Conservation (phyloP, 75 land plant genomes). For the Cryptomeria japonica region DNA sequence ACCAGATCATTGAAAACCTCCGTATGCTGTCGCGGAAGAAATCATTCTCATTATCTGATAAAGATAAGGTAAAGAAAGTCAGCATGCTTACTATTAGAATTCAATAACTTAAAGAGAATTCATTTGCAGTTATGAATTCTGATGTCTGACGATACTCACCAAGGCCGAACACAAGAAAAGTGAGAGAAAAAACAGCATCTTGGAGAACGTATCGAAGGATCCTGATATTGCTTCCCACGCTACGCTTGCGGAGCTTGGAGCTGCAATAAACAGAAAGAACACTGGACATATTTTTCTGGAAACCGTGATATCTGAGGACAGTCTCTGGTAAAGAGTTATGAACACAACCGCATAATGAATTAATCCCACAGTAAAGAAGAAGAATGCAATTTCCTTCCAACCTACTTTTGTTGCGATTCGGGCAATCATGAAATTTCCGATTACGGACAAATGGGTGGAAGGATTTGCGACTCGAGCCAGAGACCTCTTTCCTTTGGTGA, state of each 20-base stretch:
- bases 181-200: conserved; percentile 53
- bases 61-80: not conserved
- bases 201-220: conserved; percentile 50
- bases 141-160: not conserved
- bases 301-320: conserved; percentile 43
- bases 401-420: conserved; percentile 60
- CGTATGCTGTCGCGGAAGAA: too few relatives aligned
- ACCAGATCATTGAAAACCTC: too few relatives aligned
- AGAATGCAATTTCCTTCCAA: conserved; percentile 62
- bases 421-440: conserved; percentile 76
- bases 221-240: conserved; percentile 76
- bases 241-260: conserved; percentile 28
- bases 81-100: too few relatives aligned
- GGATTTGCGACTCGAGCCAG: conserved; percentile 60
- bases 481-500: conserved; percentile 48
- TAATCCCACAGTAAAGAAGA: conserved; percentile 74
- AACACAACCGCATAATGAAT: conserved; percentile 68
- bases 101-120: too few relatives aligned
- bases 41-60: too few relatives aligned
- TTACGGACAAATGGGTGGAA: conserved; percentile 66
- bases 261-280: too few relatives aligned
- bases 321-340: conserved; percentile 69
- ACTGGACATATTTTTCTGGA: too few relatives aligned
- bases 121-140: too few relatives aligned
- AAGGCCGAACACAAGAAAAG: conserved; percentile 3